These are phyloP conservation scores for Chloropicon primus DNA, from an alignment of 139 green algal species.

Conservation along the genomic window DNA sequence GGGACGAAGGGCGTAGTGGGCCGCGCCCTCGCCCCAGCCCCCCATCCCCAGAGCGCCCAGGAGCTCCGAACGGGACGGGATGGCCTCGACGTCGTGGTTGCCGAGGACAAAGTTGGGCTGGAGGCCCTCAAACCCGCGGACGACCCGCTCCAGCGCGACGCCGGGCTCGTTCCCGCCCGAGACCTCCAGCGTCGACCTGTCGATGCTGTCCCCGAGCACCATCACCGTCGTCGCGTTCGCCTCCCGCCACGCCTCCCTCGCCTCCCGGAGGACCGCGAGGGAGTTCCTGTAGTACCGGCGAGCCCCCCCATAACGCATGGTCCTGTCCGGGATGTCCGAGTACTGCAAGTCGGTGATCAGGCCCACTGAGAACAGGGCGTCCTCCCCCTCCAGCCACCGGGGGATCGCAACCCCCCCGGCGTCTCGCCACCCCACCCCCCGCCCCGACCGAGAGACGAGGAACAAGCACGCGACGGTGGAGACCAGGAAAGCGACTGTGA, in stretches of 20 bases:
- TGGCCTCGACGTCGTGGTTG: neutral
- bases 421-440: neutral
- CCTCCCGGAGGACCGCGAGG: neutral
- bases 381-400: neutral
- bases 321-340: neutral
- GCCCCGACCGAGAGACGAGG: no score
- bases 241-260: neutral
- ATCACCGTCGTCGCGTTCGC: neutral
- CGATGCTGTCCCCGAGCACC: neutral
- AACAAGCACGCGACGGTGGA: no score
- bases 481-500: no score
- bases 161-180: neutral
- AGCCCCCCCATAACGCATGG: neutral
- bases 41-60: neutral
- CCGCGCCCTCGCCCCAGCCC: no score
- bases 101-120: neutral
- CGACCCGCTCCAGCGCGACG: neutral
- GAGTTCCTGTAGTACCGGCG: neutral
- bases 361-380: neutral
- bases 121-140: neutral
- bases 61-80: neutral
- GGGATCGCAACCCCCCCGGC: neutral
- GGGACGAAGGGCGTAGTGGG: neutral
- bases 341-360: neutral
- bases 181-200: neutral